Percentiles rank a stretch among this genome's conserved stretches.
These are phyloP conservation scores for Taxillus chinensis DNA, from an alignment of 164 flowering plant genomes.

Conservation along the genomic window DNA sequence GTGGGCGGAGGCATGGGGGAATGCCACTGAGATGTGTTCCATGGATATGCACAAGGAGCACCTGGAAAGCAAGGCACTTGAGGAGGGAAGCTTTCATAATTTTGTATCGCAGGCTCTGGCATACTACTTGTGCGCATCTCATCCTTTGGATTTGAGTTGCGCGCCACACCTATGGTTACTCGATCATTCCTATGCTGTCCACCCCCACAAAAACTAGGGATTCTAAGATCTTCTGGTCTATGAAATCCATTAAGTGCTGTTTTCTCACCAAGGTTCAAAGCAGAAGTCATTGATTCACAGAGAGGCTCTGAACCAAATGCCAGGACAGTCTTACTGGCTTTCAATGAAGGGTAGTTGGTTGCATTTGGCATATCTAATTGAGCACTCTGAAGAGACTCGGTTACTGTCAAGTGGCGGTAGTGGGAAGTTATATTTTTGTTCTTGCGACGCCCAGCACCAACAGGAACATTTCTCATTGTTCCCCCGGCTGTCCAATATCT, in stretches of 20 bases:
- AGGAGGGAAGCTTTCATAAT: constrained; percentile 20
- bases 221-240: constrained; percentile 19
- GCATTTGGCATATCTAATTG: constrained; percentile 23
- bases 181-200: constrained; percentile 16
- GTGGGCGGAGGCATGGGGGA: constrained; percentile 22
- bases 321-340: constrained; percentile 28
- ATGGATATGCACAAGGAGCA: constrained; percentile 61
- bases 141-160: constrained; percentile 14
- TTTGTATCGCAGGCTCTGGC: constrained; percentile 15
- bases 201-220: constrained; percentile 14
- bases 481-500: constrained; percentile 83
- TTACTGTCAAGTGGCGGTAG: constrained; percentile 24
- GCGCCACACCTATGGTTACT: constrained; percentile 9
- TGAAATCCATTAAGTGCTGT: constrained; percentile 22
- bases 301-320: constrained; percentile 39
- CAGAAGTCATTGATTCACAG: constrained; percentile 47
- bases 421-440: constrained; percentile 37
- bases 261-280: constrained; percentile 26
- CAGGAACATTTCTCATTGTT: constrained; percentile 65
- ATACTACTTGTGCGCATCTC: constrained; percentile 10
- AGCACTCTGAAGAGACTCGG: constrained; percentile 25
- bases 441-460: constrained; percentile 67
- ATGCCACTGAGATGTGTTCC: constrained; percentile 50
- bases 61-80: constrained; percentile 44
- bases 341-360: constrained; percentile 16